Base-by-base conservation (phyloP, 2,329 filamentous ascomycete genomes). In the Neodidymelliopsis sp. region DNA sequence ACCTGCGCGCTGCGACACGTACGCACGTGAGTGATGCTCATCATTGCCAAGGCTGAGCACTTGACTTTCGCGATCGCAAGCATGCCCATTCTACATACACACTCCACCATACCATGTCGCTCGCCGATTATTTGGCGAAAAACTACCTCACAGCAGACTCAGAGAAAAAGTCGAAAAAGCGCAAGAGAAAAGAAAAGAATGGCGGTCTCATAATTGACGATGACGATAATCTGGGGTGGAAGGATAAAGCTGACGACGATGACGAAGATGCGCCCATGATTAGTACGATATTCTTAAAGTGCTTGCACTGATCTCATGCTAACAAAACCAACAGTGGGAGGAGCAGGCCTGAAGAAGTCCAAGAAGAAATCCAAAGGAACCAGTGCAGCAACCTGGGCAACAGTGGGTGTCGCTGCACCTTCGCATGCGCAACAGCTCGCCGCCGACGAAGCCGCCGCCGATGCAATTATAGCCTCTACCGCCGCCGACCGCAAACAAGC, bases 61-160 rank as follows among this genome's bases (percentile, higher is more conserved):
- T 27, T 25, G 34, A 50, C 28, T 30, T 53, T 53, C 40, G 27
- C 15, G 23, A 34, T 12, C 9, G 19, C 13, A 24, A 20, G 16
- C 39, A 28, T n/a, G n/a, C n/a, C 12, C 8, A 25, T 49, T 35
- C 48, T 38, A 35, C 37, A 30, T 48, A 41, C 47, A 43, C 42
- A 36, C 10, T 18, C 18, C 27, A 38, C 22, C 39, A 31, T 41
- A 60, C 41, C 56, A 86, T 87, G 82, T 80, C 81, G 46, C 82
- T 97, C 58, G 87, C 91, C 49, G 85, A 86, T 67, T 99, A 97
- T 68, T 84, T 99, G 25, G 92, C 93, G 27, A 88, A 90, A 56
- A 94, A 91, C 73, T 99, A 99, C 72, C 86, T 99, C 38, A 89
- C 82, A 2, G 85, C 86, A 29, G 84, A 88, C 59, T 65, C 72